These are phyloP conservation scores for Cladophialophora bantiana DNA, from an alignment of 2,329 filamentous ascomycete species.

Conservation along the genomic window DNA sequence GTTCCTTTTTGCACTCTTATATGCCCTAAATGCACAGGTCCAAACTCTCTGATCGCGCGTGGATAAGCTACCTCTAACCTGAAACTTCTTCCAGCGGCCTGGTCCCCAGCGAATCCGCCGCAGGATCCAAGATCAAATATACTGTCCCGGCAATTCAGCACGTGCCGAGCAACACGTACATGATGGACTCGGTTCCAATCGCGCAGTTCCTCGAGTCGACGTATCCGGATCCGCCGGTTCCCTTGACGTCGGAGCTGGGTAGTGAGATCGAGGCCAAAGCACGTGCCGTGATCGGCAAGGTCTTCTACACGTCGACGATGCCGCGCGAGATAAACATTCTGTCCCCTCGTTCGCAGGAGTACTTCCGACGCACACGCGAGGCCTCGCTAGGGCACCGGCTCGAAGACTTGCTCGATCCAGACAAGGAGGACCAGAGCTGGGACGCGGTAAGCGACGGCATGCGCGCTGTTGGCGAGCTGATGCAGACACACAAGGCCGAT, in stretches of 20 bases:
- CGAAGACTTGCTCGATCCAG: constrained; percentile 46
- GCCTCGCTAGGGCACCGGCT: constrained; percentile 46
- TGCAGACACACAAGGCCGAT: constrained; percentile 46
- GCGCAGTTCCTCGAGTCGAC: constrained; percentile 51
- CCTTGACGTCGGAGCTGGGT: constrained; percentile 48
- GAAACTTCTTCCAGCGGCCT: constrained; percentile 39
- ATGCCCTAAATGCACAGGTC: too few relatives aligned
- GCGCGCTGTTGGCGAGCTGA: constrained; percentile 44
- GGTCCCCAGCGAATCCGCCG: constrained; percentile 36
- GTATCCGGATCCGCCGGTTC: constrained; percentile 49
- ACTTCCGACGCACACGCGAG: constrained; percentile 52
- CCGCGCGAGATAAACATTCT: constrained; percentile 51
- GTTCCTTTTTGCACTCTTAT: not conserved
- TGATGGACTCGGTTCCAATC: constrained; percentile 53
- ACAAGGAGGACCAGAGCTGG: constrained; percentile 45
- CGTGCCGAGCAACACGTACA: constrained; percentile 48
- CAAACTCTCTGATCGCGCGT: too few relatives aligned
- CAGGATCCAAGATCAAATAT: constrained; percentile 44
- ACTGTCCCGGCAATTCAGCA: constrained; percentile 54
- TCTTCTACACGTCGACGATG: constrained; percentile 45
- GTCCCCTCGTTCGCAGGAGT: constrained; percentile 47
- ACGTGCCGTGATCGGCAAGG: constrained; percentile 43
- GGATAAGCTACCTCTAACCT: too few relatives aligned
- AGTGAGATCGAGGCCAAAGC: constrained; percentile 45
- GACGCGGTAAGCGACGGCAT: constrained; percentile 41